Percentiles rank a stretch among this genome's conserved stretches.
These are phyloP conservation scores for Tulasnella sp. DNA, from an alignment of 768 basidiomycete species.

Conservation along the genomic window DNA sequence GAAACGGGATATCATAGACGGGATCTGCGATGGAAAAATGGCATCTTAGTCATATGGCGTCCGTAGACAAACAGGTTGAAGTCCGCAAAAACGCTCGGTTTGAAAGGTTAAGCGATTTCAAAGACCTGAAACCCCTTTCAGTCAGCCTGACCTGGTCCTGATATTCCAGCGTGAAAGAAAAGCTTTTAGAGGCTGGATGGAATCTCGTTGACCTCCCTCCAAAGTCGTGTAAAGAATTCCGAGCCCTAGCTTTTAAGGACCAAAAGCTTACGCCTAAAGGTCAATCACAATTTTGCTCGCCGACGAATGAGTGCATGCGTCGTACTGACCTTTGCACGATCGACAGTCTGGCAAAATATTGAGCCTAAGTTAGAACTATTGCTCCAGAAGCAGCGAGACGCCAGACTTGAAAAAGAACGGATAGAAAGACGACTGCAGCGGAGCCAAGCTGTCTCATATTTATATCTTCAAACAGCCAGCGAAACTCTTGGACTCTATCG, in stretches of 20 bases:
- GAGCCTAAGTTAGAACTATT: neutral
- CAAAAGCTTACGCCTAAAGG: neutral
- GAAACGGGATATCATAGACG: neutral
- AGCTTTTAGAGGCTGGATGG: neutral
- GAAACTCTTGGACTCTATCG: neutral
- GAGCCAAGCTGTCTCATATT: neutral
- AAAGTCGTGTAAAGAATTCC: neutral
- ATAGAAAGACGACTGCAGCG: neutral
- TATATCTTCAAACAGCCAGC: neutral
- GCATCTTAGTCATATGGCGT: neutral
- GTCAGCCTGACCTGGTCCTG: neutral
- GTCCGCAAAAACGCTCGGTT: neutral
- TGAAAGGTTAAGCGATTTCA: neutral
- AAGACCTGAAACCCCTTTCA: neutral
- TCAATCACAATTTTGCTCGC: neutral
- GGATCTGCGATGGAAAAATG: neutral
- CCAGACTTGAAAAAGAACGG: neutral
- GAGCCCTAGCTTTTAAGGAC: neutral
- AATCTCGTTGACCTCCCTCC: neutral
- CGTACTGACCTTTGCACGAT: neutral
- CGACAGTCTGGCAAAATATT: neutral
- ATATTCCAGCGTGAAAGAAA: neutral
- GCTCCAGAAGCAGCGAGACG: neutral
- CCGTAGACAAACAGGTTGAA: neutral
- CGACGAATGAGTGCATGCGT: neutral